Percentiles rank a stretch among this genome's conserved stretches.
Conservation (phyloP, 1,139 yeast species). For the Suzukiozyma palmioleophila region DNA sequence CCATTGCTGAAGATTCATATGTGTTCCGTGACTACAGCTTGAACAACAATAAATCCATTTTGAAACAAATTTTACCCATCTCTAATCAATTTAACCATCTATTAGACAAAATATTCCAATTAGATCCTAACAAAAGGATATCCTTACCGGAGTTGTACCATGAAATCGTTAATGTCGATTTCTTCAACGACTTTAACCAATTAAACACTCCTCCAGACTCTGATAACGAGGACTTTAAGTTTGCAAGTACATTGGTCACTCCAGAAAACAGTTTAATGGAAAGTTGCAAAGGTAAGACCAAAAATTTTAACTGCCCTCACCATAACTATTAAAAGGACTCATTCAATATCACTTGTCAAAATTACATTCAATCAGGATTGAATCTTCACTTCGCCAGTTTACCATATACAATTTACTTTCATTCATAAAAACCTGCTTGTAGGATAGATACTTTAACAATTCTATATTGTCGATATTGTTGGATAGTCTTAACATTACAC, state of each 20-base stretch:
- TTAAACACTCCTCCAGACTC: constrained; percentile 17
- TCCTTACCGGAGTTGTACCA: constrained; percentile 43
- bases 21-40: constrained; percentile 48
- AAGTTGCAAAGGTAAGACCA: neutral
- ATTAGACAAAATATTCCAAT: constrained; percentile 49
- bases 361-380: neutral
- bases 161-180: constrained; percentile 37
- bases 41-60: constrained; percentile 22
- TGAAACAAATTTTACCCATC: constrained; percentile 56
- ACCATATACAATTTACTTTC: neutral
- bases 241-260: neutral
- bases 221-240: neutral
- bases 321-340: neutral
- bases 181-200: constrained; percentile 27
- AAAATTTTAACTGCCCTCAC: neutral
- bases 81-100: constrained; percentile 56
- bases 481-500: no score
- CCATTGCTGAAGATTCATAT: constrained; percentile 48
- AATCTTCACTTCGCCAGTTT: neutral
- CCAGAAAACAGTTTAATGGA: constrained; percentile 1
- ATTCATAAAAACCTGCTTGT: neutral
- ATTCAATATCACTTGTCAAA: neutral
- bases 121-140: constrained; percentile 64
- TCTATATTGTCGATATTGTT: neutral
- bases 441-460: neutral